Evolutionary conservation across 176 grass and related monocot genomes (phyloP).

Genomic region (Chloris gayana): DNA sequence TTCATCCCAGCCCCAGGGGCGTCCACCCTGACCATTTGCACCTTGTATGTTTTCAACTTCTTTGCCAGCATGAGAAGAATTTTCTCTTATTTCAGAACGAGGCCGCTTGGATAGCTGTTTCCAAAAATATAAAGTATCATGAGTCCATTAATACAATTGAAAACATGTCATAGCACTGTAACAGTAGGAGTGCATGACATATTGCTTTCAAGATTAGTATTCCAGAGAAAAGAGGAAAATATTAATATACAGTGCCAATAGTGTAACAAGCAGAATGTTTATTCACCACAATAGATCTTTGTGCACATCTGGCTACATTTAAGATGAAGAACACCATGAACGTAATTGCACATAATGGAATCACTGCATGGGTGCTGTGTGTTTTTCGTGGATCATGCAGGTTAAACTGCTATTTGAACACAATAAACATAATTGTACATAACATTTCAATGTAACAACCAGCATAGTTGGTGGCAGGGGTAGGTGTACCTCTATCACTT

Average conservation of each 20-base stretch:
- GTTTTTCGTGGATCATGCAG: neutral
- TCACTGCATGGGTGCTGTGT: neutral
- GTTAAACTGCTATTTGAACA: slow-evolving; percentile 3
- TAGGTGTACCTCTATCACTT: neutral
- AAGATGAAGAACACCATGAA: neutral
- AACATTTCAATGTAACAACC: slow-evolving; percentile 4
- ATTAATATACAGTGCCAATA: slow-evolving; percentile 9
- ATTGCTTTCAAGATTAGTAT: neutral
- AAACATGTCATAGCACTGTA: neutral
- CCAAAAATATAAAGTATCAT: slow-evolving; percentile 39
- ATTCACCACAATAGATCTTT: slow-evolving; percentile 24
- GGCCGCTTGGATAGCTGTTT: slow-evolving; percentile 76
- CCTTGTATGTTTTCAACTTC: slow-evolving; percentile 53
- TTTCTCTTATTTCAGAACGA: slow-evolving; percentile 54
- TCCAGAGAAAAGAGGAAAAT: neutral
- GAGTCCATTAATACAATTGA: neutral
- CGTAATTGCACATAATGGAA: neutral
- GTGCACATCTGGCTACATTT: slow-evolving; percentile 10
- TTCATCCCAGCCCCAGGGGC: slow-evolving; percentile 80
- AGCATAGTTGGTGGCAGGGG: neutral
- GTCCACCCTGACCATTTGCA: slow-evolving; percentile 52
- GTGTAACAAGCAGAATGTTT: slow-evolving; percentile 26
- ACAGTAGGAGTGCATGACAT: neutral
- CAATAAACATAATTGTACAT: neutral
- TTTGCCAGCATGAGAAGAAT: slow-evolving; percentile 71